These are phyloP conservation scores for Ricinus communis DNA, from an alignment of 345 rosid genomes.

Conservation along the genomic window DNA sequence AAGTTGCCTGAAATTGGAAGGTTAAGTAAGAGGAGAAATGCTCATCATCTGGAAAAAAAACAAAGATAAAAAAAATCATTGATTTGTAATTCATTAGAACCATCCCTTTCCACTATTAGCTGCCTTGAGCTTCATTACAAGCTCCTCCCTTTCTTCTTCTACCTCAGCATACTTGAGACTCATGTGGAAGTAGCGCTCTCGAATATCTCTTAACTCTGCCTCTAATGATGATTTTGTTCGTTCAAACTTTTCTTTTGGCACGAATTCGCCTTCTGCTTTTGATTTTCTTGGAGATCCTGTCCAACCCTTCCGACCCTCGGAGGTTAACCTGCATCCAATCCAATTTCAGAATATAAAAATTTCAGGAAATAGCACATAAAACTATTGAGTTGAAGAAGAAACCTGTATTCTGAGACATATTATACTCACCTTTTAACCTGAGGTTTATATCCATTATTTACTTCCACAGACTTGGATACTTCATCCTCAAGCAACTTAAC, in stretches of 20 bases:
- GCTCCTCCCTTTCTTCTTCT: constrained; percentile 57
- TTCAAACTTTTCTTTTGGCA: constrained; percentile 45
- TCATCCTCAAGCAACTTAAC: constrained; percentile 32
- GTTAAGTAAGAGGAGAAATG: no score
- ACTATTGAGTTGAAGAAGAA: no score
- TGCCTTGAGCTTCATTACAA: constrained; percentile 57
- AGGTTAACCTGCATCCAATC: constrained; percentile 25
- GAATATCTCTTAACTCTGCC: constrained; percentile 53
- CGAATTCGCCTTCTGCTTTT: constrained; percentile 36
- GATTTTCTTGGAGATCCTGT: constrained; percentile 36
- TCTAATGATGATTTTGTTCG: constrained; percentile 48
- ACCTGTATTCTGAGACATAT: constrained; percentile 9
- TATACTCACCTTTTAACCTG: constrained; percentile 38
- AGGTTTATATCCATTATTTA: constrained; percentile 28
- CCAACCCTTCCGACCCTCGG: constrained; percentile 23
- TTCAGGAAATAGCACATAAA: no score
- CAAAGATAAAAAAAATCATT: not conserved
- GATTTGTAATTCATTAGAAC: constrained; percentile 23
- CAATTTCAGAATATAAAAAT: not conserved
- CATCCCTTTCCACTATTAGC: constrained; percentile 41
- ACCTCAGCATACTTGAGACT: constrained; percentile 67
- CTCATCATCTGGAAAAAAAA: not conserved
- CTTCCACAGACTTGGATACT: constrained; percentile 29
- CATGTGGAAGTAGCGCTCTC: constrained; percentile 50
- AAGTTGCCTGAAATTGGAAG: no score